Conservation (phyloP, 2,329 filamentous ascomycete species). For the Xylariaceae sp. region DNA sequence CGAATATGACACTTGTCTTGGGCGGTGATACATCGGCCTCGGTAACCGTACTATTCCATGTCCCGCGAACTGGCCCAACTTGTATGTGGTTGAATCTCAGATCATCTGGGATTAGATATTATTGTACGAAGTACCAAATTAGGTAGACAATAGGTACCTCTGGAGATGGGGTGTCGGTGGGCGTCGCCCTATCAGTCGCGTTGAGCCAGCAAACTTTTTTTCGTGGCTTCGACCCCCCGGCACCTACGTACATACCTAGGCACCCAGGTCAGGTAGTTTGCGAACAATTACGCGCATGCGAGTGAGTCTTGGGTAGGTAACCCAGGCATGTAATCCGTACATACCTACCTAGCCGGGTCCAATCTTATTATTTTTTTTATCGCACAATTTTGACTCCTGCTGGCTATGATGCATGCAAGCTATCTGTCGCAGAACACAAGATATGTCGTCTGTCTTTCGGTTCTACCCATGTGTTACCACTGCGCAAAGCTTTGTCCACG, state of each 20-base stretch:
- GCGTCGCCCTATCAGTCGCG: slow-evolving; percentile 4
- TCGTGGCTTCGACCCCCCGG: not conserved
- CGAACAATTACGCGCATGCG: slow-evolving; percentile 31
- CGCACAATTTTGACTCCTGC: not conserved
- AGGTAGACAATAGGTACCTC: no score
- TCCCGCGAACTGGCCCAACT: no score
- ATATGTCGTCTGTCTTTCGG: not conserved
- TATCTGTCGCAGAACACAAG: not conserved
- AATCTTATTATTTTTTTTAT: slow-evolving; percentile 4
- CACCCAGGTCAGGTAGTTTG: no score
- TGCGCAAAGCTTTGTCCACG: not conserved
- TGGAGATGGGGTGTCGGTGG: no score
- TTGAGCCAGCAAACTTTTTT: slow-evolving; percentile 22
- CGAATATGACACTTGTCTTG: not conserved
- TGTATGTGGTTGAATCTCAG: no score
- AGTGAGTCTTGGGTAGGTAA: slow-evolving; percentile 19
- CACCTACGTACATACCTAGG: no score
- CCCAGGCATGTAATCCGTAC: no score
- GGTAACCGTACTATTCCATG: no score
- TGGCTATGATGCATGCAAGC: not conserved
- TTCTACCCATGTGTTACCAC: not conserved
- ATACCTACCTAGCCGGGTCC: slow-evolving; percentile 13
- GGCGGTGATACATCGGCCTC: no score
- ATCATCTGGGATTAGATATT: no score
- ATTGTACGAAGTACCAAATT: no score